Evolutionary conservation across 768 basidiomycete genomes (phyloP), one percentile per base, ranked within the genome.

Genomic region (Agrocybe praecox): DNA sequence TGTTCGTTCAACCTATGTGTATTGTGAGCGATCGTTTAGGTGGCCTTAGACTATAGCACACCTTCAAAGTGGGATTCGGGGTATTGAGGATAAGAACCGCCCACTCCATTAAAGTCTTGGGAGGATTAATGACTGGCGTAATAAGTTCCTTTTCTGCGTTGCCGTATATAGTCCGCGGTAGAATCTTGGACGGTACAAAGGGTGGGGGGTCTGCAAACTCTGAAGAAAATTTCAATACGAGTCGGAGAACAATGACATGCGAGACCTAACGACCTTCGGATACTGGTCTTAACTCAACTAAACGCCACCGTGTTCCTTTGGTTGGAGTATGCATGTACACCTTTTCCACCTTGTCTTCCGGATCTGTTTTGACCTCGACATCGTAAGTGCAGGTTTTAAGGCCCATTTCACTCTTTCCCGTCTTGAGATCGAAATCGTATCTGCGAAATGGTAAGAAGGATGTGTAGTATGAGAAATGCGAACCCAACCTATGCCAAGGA

Each of bases 31-130:
- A 23, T 46, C 14, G 32, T 29, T 29, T 9, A 9, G 26, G 26
- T 29, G 9, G 4, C 26, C 9, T 5, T 52, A 34, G 44, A 18
- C 15, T 29, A 19, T 42, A 18, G 29, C 52, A 2, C 44, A 76
- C 87, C 73, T 92, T 91, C 7, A 87, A 69, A 2, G 76, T 76
- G 3, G 91, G 89, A 67, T 88, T 76, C 1, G 89, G 70, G 0
- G 92, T 92, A 61, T 90, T 88, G 23, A 94, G 75, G 49, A 94
- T 89, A 7, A 91, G 72, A 6, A 90, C 88, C 1, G 89, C 89
- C 85, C 87, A 92, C 65, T 90, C 81, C 66, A 91, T 84, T 12
- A 92, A 76, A 0, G 88, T 88, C n/a, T 72, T 81, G 5, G 90
- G 90, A 0, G 83, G 66, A 47, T 80, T 67, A 0, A 69, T 61